Percentiles rank a stretch among this genome's conserved stretches.
phyloP scores from a whole-genome alignment of 2,329 filamentous ascomycete genomes.

The Coniochaeta sp. region DNA sequence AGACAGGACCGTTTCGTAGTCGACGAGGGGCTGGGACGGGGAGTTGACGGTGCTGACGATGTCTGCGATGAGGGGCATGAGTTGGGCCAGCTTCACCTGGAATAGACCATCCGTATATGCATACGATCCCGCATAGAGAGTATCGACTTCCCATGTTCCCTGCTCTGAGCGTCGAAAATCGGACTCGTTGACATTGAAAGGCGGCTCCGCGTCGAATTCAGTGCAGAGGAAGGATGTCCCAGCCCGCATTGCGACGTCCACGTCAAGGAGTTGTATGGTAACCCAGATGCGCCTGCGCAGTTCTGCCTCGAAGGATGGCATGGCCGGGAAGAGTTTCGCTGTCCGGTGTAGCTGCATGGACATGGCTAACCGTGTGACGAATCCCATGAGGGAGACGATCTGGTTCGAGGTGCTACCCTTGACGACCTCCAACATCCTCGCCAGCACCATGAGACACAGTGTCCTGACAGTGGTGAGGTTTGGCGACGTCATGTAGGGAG shows the following conservation, averaged over 20 bases:
- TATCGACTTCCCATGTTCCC: conserved; percentile 10
- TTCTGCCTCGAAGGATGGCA: conserved; percentile 13
- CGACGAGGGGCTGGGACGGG: conserved; percentile 13
- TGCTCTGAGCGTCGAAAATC: conserved; percentile 10
- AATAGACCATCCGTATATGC: conserved; percentile 14
- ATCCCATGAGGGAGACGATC: conserved; percentile 15
- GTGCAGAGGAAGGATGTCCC: conserved; percentile 12
- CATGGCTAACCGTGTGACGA: conserved; percentile 13
- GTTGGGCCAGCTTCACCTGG: conserved; percentile 11
- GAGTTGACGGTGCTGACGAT: conserved; percentile 16
- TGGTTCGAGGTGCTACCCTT: conserved; percentile 13
- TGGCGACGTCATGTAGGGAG: conserved; percentile 13
- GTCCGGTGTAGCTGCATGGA: conserved; percentile 16
- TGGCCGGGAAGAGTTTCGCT: conserved; percentile 7
- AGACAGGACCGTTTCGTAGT: conserved; percentile 30
- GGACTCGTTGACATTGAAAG: conserved; percentile 13
- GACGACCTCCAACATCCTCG: conserved; percentile 15
- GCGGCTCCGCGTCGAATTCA: conserved; percentile 14
- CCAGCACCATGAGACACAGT: conserved; percentile 17
- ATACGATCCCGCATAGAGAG: neutral
- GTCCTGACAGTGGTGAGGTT: conserved; percentile 15
- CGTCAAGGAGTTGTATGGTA: conserved; percentile 18
- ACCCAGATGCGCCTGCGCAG: conserved; percentile 16
- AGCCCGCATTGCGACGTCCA: conserved; percentile 17
- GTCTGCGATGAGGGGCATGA: conserved; percentile 13